Base-by-base conservation (phyloP, 441 rosid genomes). In the Adansonia rubrostipa region DNA sequence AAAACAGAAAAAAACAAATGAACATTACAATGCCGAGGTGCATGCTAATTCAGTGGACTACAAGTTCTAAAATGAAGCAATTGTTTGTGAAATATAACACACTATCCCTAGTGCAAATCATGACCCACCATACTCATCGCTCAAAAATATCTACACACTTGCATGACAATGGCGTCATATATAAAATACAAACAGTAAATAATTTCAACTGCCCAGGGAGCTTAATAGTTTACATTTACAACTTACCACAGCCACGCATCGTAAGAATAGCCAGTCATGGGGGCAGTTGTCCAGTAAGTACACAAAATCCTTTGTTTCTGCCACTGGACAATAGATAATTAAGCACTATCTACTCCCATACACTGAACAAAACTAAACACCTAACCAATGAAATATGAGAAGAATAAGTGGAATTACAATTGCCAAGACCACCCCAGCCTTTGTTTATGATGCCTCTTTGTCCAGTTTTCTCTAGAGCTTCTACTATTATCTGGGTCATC, bases 351-450 rank as follows among this genome's bases (percentile, higher is more conserved):
- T 22, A 47, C 40, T 7, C 36, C 70, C 58, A 42, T 15, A 67
- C 14, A 3, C 6, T 33, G 48, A 17, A 56, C 20, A 33, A 51
- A 71, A 24, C 57, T 71, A 28, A 9, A 72, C 6, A 15, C 5
- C 14, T 24, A 54, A 6, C 24, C 3, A 54, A 54, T 5, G 28
- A 57, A 40, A 8, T 33, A 42, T n/a, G 76, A 42, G 65, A 19
- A 75, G 22, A 77, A 20, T 47, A 51, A 58, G 5, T 19, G 56
- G n/a, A 19, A 86, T 74, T 84, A 88, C 91, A 80, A 44, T 85
- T 84, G 58, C 91, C 91, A 66, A 88, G 89, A 79, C 91, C 91
- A 19, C 89, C 88, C 91, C 91, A 88, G 74, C 91, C 91, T 82
- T 83, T 86, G 85, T 81, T 86, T 47, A 88, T 86, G 80, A 88